These are phyloP conservation scores for Talaromyces nanjingensis DNA, from an alignment of 495 filamentous ascomycete genomes.

Conservation along the genomic window DNA sequence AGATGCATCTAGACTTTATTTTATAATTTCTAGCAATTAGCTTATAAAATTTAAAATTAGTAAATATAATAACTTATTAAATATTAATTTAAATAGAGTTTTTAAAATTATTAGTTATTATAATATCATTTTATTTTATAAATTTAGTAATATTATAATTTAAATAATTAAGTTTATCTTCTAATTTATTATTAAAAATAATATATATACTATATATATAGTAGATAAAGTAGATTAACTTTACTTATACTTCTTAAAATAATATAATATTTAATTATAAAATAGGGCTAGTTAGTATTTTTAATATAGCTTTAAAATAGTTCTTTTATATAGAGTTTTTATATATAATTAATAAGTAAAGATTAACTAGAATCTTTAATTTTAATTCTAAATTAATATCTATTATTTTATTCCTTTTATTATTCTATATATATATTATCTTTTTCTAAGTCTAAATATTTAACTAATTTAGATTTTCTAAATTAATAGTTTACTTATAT, in stretches of 20 bases:
- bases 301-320: not conserved
- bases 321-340: too few relatives aligned
- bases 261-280: not conserved
- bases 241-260: too few relatives aligned
- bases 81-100: not conserved
- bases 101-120: too few relatives aligned
- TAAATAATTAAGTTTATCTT: too few relatives aligned
- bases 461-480: too few relatives aligned
- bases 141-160: too few relatives aligned
- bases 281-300: not conserved
- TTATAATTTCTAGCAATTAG: not conserved
- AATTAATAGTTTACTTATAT: too few relatives aligned
- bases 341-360: not conserved
- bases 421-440: not conserved
- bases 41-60: not conserved
- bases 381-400: not conserved
- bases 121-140: too few relatives aligned
- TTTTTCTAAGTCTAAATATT: too few relatives aligned
- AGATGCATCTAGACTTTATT: not conserved
- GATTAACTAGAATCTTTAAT: not conserved
- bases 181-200: too few relatives aligned
- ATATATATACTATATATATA: too few relatives aligned
- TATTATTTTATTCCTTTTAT: not conserved
- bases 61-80: not conserved
- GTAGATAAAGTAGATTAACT: too few relatives aligned